A percentile compares a stretch with the other conserved stretches of the same genome.
These are phyloP conservation scores for Leishmania tropica DNA, from an alignment of 208 protist genomes.

Conservation along the genomic window DNA sequence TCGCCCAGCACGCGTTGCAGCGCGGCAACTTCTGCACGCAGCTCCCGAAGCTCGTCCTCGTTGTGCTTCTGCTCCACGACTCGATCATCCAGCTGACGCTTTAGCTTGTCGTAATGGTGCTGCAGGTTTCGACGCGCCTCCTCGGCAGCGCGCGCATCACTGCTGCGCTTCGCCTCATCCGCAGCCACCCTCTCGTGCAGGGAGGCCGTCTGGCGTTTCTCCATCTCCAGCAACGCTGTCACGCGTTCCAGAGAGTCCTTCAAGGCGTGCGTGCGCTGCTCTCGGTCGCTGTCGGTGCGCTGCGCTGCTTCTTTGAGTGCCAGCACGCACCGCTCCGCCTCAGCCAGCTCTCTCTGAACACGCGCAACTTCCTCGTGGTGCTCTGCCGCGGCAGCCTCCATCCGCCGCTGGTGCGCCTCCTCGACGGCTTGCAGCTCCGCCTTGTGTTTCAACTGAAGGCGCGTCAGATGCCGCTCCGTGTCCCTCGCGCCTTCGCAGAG, in stretches of 20 bases:
- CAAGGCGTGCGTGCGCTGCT: conserved; percentile 10
- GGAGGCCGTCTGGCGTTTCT: conserved; percentile 22
- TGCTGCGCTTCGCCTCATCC: conserved; percentile 27
- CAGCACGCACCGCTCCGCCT: conserved; percentile 10
- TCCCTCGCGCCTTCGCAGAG: conserved; percentile 2
- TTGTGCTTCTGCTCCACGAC: conserved; percentile 37
- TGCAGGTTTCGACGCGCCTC: conserved; percentile 39
- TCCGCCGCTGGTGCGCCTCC: conserved; percentile 24
- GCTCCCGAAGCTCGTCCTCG: conserved; percentile 73
- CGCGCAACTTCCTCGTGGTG: conserved; percentile 17
- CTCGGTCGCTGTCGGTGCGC: conserved; percentile 10
- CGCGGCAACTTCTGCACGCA: conserved; percentile 54
- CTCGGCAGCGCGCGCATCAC: conserved; percentile 11
- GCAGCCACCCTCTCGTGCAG: conserved; percentile 13
- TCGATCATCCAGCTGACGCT: conserved; percentile 50
- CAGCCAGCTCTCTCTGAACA: conserved; percentile 24
- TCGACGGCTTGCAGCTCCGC: conserved; percentile 22
- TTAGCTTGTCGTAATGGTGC: conserved; percentile 38
- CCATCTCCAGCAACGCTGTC: conserved; percentile 18
- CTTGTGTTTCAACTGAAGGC: conserved; percentile 13
- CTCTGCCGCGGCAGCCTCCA: conserved; percentile 17
- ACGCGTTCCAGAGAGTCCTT: conserved; percentile 17
- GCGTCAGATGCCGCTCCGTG: conserved; percentile 28
- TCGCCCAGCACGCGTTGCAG: conserved; percentile 55
- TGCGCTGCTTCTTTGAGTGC: conserved; percentile 5